A percentile compares a stretch with the other conserved stretches of the same genome.
phyloP scores from a whole-genome alignment of 108 stramenopile genomes.

The Mediolabrus comicus region DNA sequence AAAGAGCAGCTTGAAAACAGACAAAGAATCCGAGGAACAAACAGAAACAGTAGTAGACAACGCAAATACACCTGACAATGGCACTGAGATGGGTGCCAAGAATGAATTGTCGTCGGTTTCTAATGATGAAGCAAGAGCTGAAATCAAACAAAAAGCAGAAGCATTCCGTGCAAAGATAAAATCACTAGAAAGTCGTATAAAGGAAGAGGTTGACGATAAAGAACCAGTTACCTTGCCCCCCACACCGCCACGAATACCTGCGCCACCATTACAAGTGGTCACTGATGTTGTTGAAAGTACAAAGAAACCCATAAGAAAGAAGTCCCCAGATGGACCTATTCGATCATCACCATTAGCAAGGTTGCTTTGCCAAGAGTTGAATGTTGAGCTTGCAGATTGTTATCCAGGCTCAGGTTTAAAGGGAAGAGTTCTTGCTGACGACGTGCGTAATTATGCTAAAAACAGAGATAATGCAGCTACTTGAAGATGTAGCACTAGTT shows the following conservation, averaged over 20 bases:
- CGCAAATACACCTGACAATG: not conserved
- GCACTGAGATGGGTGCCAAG: not conserved
- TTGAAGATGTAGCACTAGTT: too few relatives aligned
- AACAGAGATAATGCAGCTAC: not conserved
- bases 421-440: slow-evolving; percentile 13
- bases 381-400: slow-evolving; percentile 5
- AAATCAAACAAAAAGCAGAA: not conserved
- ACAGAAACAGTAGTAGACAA: not conserved
- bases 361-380: slow-evolving; percentile 5
- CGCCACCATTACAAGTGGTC: not conserved
- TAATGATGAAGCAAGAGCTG: not conserved
- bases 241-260: not conserved
- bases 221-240: not conserved
- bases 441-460: slow-evolving; percentile 15
- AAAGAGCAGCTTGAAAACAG: not conserved
- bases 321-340: slow-evolving; percentile 3
- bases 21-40: not conserved
- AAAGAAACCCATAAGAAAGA: not conserved
- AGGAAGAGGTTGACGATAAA: not conserved
- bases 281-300: not conserved
- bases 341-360: slow-evolving; percentile 26
- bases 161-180: not conserved
- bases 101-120: not conserved
- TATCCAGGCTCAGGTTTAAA: slow-evolving; percentile 20
- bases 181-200: not conserved